Conservation (phyloP, 1,284 basidiomycete genomes). For the Vanrija sp. region DNA sequence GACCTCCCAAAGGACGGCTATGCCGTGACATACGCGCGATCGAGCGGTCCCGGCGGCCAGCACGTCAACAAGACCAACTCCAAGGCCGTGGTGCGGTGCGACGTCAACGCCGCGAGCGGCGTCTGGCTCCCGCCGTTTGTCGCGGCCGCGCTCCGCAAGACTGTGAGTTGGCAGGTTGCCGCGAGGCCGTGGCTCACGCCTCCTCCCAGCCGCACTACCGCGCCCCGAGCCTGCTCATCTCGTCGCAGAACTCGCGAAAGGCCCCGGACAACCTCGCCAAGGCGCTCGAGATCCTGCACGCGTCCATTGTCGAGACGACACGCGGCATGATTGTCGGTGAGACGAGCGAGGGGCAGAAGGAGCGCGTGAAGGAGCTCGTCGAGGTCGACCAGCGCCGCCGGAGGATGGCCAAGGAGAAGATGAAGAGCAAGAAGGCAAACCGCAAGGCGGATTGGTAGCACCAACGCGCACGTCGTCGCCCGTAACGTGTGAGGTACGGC, state of each 20-base stretch:
- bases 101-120: conserved; percentile 24
- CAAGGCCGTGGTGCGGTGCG: conserved; percentile 41
- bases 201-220: conserved; percentile 38
- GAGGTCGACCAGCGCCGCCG: conserved; percentile 29
- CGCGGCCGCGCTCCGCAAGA: conserved; percentile 27
- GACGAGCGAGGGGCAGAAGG: conserved; percentile 35
- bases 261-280: conserved; percentile 33
- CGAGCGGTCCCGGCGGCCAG: conserved; percentile 48
- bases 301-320: conserved; percentile 27
- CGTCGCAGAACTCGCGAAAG: conserved; percentile 35
- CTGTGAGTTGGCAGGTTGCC: conserved; percentile 26
- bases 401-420: conserved; percentile 32
- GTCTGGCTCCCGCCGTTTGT: conserved; percentile 45
- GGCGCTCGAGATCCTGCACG: conserved; percentile 31
- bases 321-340: conserved; percentile 30
- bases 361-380: conserved; percentile 27
- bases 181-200: background rate
- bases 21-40: conserved; percentile 36
- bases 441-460: background rate
- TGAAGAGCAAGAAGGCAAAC: conserved; percentile 27
- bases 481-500: no score
- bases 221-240: conserved; percentile 37
- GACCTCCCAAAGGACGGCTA: conserved; percentile 42
- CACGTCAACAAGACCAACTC: conserved; percentile 50
- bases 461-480: no score